Evolutionary conservation across 306 rosid genomes (phyloP).

Genomic region (Prunus davidiana): DNA sequence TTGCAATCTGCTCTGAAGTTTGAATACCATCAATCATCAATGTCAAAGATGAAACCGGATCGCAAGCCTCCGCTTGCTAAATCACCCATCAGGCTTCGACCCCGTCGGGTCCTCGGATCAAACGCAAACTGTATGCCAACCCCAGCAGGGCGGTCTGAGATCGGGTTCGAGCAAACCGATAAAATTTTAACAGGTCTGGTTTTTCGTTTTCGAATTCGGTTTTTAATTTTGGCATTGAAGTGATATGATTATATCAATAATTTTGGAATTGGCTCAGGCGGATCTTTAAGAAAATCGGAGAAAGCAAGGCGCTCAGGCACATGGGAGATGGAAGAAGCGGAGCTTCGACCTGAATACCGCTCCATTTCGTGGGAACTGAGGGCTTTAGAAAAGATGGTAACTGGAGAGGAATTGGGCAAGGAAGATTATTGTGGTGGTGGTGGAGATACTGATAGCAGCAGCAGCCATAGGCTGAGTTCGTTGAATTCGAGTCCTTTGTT

Average conservation of each 20-base stretch:
- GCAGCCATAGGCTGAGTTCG: neutral
- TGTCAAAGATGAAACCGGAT: constrained; percentile 49
- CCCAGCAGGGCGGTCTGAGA: constrained; percentile 53
- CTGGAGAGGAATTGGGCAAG: constrained; percentile 38
- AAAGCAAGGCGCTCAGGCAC: constrained; percentile 28
- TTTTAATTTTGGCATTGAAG: neutral
- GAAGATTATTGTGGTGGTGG: constrained; percentile 14
- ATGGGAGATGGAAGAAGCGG: constrained; percentile 35
- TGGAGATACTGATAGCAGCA: neutral
- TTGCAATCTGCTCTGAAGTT: neutral
- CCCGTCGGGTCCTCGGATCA: constrained; percentile 39
- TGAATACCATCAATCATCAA: constrained; percentile 14
- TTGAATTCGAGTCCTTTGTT: constrained; percentile 30
- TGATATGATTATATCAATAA: neutral
- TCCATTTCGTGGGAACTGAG: constrained; percentile 66
- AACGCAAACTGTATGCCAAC: constrained; percentile 47
- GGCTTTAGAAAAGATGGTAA: constrained; percentile 56
- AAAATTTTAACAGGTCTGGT: neutral
- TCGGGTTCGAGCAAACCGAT: neutral
- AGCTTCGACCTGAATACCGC: constrained; percentile 67
- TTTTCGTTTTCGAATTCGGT: neutral
- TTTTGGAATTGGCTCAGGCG: constrained; percentile 37
- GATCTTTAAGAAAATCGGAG: constrained; percentile 48
- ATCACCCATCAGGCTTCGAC: constrained; percentile 58
- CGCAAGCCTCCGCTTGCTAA: constrained; percentile 73